Base-by-base conservation (phyloP, 345 rosid species). In the Populus nigra region DNA sequence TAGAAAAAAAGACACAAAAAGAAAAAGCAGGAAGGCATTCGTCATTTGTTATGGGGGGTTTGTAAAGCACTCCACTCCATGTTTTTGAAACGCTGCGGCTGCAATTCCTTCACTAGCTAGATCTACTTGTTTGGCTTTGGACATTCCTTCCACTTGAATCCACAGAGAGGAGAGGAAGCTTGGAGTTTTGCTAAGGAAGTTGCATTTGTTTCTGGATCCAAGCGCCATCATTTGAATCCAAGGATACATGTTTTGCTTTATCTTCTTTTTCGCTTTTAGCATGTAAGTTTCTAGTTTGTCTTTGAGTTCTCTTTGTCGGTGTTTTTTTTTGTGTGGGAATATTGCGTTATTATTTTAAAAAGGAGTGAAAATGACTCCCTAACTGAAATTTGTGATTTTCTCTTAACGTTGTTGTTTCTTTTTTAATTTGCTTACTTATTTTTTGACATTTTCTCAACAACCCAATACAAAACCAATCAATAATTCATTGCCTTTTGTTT, bases 201-300 rank as follows among this genome's bases (percentile, higher is more conserved):
- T 78, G 78, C 82, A 78, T 79, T 83, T 78, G 53, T 73, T 55
- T 65, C 15, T 50, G 47, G 87, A 84, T 86, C 86, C 57, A 0
- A 50, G 57, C 5, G 18, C 9, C 57, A 50, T 0, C 57, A 50
- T 50, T 50, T 50, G 22, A 50, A 18, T 50, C 22, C 78, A 38
- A 18, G 39, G 75, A 63, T 47, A 13, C 39, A 39, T 63, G 71
- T 47, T 70, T 55, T 43, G 2, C 7, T 68, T 68, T n/a, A 45
- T 50, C 13, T 72, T 50, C 57, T 50, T 50, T n/a, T 2, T 38
- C 17, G 7, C 13, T 78, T 77, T n/a, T 7, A 73, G 59, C 23
- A 57, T 78, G 76, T 57, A 49, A 65, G 78, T 38, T 59, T 47
- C 11, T 7, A 18, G 8, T n/a, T 12, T 63, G 1, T 77, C 31